Evolutionary conservation across 129 eudicot genomes (phyloP).

Genomic region (Mikania micrantha): DNA sequence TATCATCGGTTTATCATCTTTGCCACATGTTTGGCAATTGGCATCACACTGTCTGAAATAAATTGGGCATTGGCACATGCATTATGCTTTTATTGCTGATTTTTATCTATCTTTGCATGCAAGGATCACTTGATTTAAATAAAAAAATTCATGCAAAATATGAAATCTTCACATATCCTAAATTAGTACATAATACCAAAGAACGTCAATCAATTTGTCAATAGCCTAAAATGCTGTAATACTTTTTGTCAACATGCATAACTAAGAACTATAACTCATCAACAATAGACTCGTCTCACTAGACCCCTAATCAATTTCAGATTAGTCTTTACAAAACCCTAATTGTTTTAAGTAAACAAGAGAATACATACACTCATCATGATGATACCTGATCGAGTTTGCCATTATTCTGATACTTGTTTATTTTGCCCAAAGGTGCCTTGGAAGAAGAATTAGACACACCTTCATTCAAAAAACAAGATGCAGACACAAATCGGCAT

Average conservation of each 20-base stretch:
- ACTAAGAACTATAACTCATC: background rate
- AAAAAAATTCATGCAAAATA: too few species aligned
- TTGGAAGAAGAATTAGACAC: slow-evolving; percentile 17
- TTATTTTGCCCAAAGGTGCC: slow-evolving; percentile 40
- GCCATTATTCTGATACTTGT: slow-evolving; percentile 24
- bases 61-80: background rate
- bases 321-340: background rate
- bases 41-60: background rate
- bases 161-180: too few species aligned
- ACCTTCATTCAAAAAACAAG: slow-evolving; percentile 16
- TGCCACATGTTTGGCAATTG: background rate
- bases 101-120: background rate
- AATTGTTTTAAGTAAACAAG: background rate
- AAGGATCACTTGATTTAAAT: background rate
- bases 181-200: background rate
- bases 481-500: background rate
- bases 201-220: slow-evolving; percentile 17
- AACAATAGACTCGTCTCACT: background rate
- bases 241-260: background rate
- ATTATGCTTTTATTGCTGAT: background rate
- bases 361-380: background rate
- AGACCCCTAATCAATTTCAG: background rate
- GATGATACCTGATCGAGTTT: slow-evolving; percentile 47
- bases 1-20: background rate
- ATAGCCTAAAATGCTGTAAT: background rate